Evolutionary conservation across 2,329 filamentous ascomycete genomes (phyloP).

Genomic region (Bipolaris victoriae): DNA sequence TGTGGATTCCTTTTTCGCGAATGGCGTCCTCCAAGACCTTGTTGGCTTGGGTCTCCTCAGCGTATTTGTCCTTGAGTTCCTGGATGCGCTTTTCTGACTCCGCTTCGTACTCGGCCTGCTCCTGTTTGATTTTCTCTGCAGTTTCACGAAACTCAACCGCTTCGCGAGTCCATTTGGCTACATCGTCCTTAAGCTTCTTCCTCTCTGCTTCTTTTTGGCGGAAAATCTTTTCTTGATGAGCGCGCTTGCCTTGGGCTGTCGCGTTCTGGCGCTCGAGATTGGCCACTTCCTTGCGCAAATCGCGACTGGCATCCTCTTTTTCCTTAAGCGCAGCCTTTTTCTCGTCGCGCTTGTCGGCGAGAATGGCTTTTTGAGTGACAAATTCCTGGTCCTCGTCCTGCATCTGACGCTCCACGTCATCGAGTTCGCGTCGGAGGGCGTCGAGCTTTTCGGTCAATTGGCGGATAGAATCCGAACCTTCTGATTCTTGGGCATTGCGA

Average conservation of each 20-base stretch:
- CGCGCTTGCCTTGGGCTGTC: slow-evolving; percentile 76
- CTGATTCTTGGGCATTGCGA: slow-evolving; percentile 46
- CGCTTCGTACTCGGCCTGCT: slow-evolving; percentile 46
- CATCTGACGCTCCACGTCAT: slow-evolving; percentile 75
- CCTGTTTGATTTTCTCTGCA: slow-evolving; percentile 56
- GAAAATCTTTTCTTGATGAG: slow-evolving; percentile 75
- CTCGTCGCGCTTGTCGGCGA: slow-evolving; percentile 79
- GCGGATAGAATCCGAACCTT: slow-evolving; percentile 60
- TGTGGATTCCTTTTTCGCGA: slow-evolving; percentile 70
- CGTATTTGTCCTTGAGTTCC: slow-evolving; percentile 49
- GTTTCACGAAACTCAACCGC: slow-evolving; percentile 62
- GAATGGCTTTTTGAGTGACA: slow-evolving; percentile 50
- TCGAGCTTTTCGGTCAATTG: slow-evolving; percentile 84
- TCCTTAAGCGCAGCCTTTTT: slow-evolving; percentile 80
- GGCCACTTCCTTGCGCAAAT: slow-evolving; percentile 80
- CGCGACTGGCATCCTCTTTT: slow-evolving; percentile 88
- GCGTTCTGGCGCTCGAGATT: slow-evolving; percentile 82
- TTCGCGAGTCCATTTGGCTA: slow-evolving; percentile 70
- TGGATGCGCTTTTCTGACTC: slow-evolving; percentile 51
- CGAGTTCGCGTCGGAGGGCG: slow-evolving; percentile 78
- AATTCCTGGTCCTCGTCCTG: slow-evolving; percentile 64
- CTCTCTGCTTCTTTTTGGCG: slow-evolving; percentile 73
- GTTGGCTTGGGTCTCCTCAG: slow-evolving; percentile 55
- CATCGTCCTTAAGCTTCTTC: slow-evolving; percentile 72
- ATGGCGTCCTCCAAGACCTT: slow-evolving; percentile 74